These are phyloP conservation scores for Nicotiana rustica DNA, from an alignment of 305 asterid species.

Conservation along the genomic window DNA sequence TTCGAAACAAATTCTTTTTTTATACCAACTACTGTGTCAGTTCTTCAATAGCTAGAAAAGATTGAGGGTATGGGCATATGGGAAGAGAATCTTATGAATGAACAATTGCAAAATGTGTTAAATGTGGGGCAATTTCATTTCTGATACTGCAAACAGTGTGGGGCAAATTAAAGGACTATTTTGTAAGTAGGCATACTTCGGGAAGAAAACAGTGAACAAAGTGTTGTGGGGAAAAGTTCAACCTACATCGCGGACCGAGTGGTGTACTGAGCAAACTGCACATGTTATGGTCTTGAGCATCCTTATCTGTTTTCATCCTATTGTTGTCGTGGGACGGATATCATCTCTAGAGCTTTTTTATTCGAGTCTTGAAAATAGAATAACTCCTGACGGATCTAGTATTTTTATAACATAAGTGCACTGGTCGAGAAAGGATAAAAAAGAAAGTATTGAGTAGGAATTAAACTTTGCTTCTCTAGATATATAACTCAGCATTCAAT, in stretches of 20 bases:
- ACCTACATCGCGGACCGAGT: not conserved
- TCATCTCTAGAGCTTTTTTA: no score
- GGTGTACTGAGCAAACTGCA: not conserved
- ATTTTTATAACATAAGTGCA: no score
- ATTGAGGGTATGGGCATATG: not conserved
- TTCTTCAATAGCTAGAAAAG: not conserved
- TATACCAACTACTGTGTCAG: not conserved
- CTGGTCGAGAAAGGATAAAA: no score
- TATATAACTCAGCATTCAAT: no score
- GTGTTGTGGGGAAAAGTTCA: conserved; percentile 21
- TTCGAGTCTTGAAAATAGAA: no score
- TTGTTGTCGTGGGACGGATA: no score
- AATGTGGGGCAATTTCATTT: not conserved
- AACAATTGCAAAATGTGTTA: conserved; percentile 16
- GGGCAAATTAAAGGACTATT: conserved; percentile 28
- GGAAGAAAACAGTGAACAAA: not conserved
- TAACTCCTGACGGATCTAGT: no score
- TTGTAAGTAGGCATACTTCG: not conserved
- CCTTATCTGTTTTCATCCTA: not conserved
- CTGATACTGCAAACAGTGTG: not conserved
- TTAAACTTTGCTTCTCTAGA: no score
- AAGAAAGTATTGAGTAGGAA: no score
- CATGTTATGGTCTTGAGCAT: conserved; percentile 23
- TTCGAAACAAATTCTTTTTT: no score
- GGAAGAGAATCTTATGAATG: not conserved